Conservation (phyloP, 2,329 filamentous ascomycete species). For the Cercospora sojina region DNA sequence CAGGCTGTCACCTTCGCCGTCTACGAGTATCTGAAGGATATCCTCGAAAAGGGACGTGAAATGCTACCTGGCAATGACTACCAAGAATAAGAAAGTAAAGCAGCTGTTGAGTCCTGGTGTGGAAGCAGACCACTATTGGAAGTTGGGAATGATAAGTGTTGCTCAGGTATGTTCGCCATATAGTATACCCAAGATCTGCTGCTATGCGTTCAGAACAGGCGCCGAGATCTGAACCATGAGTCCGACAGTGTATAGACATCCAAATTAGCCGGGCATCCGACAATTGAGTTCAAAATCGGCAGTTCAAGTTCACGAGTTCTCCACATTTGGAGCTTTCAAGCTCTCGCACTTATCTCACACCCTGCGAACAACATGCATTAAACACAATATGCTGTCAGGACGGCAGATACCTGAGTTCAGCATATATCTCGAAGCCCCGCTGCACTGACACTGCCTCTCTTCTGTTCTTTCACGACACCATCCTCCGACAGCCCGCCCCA, state of each 20-base stretch:
- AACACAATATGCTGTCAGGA: background rate
- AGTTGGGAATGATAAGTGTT: background rate
- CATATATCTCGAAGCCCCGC: background rate
- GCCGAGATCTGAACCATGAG: background rate
- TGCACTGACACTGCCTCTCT: background rate
- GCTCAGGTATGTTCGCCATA: slow-evolving; percentile 1
- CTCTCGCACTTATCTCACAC: background rate
- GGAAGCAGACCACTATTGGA: slow-evolving; percentile 1
- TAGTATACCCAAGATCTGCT: background rate
- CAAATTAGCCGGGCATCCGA: background rate
- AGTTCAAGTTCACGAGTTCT: slow-evolving; percentile 1
- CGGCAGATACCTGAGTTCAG: background rate
- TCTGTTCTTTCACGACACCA: background rate
- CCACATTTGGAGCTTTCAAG: slow-evolving; percentile 2
- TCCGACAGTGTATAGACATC: background rate
- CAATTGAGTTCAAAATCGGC: background rate
- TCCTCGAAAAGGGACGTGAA: slow-evolving; percentile 50
- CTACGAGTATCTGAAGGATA: slow-evolving; percentile 53
- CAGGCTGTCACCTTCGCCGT: slow-evolving; percentile 74
- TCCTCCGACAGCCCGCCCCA: background rate
- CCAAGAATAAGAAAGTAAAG: slow-evolving; percentile 45
- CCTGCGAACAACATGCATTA: background rate
- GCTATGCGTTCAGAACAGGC: background rate
- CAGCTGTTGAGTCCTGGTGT: background rate
- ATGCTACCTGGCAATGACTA: slow-evolving; percentile 49